Evolutionary conservation across 2,329 filamentous ascomycete genomes (phyloP).

Genomic region (Calonectria multiphialidica): DNA sequence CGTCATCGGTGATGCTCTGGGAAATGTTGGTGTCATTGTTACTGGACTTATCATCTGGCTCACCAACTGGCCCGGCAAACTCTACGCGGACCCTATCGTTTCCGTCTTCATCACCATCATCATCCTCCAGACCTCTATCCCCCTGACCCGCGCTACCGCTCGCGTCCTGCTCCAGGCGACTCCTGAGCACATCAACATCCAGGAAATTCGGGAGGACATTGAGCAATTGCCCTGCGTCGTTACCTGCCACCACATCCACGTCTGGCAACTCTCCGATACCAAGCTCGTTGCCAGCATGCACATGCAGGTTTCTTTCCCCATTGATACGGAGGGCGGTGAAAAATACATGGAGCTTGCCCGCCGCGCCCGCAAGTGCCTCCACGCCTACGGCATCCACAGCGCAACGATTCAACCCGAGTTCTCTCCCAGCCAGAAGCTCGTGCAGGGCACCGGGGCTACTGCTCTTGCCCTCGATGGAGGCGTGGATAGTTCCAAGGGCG

Average conservation of each 20-base stretch:
- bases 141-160: slow-evolving; percentile 82
- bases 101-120: slow-evolving; percentile 93
- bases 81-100: slow-evolving; percentile 91
- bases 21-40: slow-evolving; percentile 87
- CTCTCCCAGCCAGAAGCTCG: slow-evolving; percentile 64
- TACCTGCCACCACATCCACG: slow-evolving; percentile 94
- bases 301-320: slow-evolving; percentile 90
- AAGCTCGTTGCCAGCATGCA: slow-evolving; percentile 95
- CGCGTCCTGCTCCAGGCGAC: slow-evolving; percentile 96
- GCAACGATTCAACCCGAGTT: slow-evolving; percentile 98
- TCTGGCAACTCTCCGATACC: slow-evolving; percentile 97
- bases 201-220: slow-evolving; percentile 94
- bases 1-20: slow-evolving; percentile 85
- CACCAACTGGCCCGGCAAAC: slow-evolving; percentile 82
- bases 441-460: slow-evolving; percentile 51
- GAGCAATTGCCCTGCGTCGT: slow-evolving; percentile 85
- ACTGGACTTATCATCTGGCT: slow-evolving; percentile 93
- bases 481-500: slow-evolving; percentile 43
- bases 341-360: slow-evolving; percentile 93
- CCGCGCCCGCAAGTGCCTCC: slow-evolving; percentile 87
- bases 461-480: slow-evolving; percentile 52
- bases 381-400: slow-evolving; percentile 96
- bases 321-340: slow-evolving; percentile 81
- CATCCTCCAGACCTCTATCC: slow-evolving; percentile 79
- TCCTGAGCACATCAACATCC: slow-evolving; percentile 86